Percentiles rank a stretch among this genome's conserved stretches.
These are phyloP conservation scores for Phytophthora sojae DNA, from an alignment of 352 stramenopile species.

Conservation along the genomic window DNA sequence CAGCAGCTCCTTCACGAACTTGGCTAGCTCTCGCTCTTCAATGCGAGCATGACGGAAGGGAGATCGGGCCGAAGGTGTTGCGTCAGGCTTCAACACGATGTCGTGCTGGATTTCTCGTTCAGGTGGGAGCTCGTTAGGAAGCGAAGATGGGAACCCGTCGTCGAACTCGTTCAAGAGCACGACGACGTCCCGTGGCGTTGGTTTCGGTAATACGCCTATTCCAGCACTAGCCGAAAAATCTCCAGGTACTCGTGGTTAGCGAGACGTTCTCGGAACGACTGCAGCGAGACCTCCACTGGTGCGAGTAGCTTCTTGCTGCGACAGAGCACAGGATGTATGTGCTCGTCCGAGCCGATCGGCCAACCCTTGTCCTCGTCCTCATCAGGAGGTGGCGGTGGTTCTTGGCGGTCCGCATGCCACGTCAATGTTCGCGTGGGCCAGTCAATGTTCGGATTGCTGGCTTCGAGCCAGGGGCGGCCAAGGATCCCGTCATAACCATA, in stretches of 20 bases:
- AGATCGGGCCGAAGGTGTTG: not conserved
- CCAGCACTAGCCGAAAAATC: not conserved
- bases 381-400: not conserved
- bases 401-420: not conserved
- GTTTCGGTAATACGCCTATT: not conserved
- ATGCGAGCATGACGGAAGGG: constrained; percentile 10
- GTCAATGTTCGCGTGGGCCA: not conserved
- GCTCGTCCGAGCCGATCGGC: not conserved
- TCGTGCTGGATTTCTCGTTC: constrained; percentile 11
- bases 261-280: constrained; percentile 1
- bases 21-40: constrained; percentile 1
- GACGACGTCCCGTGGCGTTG: not conserved
- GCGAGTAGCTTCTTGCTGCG: not conserved
- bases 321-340: not conserved
- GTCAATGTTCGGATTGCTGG: not conserved
- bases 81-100: constrained; percentile 11
- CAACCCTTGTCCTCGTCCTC: not conserved
- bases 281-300: not conserved
- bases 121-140: constrained; percentile 15
- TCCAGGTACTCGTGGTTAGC: constrained; percentile 6
- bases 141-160: constrained; percentile 5
- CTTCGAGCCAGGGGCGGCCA: not conserved
- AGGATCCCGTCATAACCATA: not conserved
- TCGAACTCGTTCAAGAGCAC: constrained; percentile 10
- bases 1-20: constrained; percentile 18